Evolutionary conservation across 1,139 yeast genomes (phyloP).

Genomic region (Starmera stellimalicola): DNA sequence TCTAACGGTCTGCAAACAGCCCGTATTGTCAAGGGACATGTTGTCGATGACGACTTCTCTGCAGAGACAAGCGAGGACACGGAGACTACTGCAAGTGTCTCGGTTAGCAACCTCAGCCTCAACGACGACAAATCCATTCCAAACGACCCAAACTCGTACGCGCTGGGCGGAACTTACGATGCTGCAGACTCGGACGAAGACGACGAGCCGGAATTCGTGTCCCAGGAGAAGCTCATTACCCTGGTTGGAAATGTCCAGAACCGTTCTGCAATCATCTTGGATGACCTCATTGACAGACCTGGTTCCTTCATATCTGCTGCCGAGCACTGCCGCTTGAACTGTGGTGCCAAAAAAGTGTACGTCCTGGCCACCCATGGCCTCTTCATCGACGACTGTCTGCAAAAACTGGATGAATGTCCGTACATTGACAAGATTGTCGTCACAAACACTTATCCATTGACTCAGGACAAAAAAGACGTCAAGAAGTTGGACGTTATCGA

Average conservation of each 20-base stretch:
- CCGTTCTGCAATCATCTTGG: slow-evolving; percentile 86
- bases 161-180: slow-evolving; percentile 78
- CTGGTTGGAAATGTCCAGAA: slow-evolving; percentile 92
- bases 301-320: slow-evolving; percentile 94
- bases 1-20: slow-evolving; percentile 90
- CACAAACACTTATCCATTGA: slow-evolving; percentile 91
- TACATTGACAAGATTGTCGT: slow-evolving; percentile 85
- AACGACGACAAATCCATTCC: slow-evolving; percentile 9
- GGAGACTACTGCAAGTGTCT: slow-evolving; percentile 13
- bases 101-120: neutral
- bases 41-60: slow-evolving; percentile 76
- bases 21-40: slow-evolving; percentile 93
- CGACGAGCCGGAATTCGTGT: slow-evolving; percentile 60
- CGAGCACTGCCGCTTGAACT: slow-evolving; percentile 86
- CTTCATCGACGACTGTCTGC: slow-evolving; percentile 80
- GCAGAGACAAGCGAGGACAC: slow-evolving; percentile 22
- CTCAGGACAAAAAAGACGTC: slow-evolving; percentile 44
- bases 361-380: slow-evolving; percentile 95
- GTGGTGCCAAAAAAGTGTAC: slow-evolving; percentile 90
- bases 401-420: slow-evolving; percentile 63
- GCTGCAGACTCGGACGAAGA: slow-evolving; percentile 79
- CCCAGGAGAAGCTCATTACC: slow-evolving; percentile 84
- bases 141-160: slow-evolving; percentile 30
- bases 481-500: slow-evolving; percentile 79
- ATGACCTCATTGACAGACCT: slow-evolving; percentile 96